Evolutionary conservation across 495 filamentous ascomycete species (phyloP).

Genomic region (Annulohypoxylon nitens): DNA sequence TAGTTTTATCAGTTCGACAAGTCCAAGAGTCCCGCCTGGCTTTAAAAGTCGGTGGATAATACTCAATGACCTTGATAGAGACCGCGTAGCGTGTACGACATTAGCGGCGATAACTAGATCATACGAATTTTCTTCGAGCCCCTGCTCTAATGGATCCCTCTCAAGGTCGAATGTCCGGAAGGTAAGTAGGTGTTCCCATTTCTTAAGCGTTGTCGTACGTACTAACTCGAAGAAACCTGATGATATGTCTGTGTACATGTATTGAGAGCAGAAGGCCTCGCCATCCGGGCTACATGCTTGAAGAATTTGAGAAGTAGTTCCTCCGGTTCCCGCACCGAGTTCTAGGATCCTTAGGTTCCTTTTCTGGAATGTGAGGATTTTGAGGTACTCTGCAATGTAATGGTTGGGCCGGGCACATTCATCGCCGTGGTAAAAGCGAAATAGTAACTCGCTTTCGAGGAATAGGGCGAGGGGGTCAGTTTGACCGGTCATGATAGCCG

Average conservation of each 20-base stretch:
- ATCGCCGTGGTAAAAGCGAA: neutral
- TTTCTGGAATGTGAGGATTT: neutral
- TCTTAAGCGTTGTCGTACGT: neutral
- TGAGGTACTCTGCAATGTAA: neutral
- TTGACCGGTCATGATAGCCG: neutral
- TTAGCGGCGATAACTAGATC: neutral
- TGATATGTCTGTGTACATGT: slow-evolving; percentile 5
- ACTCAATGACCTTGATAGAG: neutral
- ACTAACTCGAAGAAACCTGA: slow-evolving; percentile 1
- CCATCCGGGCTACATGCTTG: neutral
- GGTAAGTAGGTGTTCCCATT: neutral
- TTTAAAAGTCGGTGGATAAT: neutral
- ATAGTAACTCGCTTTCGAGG: neutral
- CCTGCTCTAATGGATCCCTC: neutral
- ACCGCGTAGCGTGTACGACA: neutral
- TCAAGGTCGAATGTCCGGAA: slow-evolving; percentile 3
- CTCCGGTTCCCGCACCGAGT: neutral
- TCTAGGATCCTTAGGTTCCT: slow-evolving; percentile 1
- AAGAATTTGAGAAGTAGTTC: slow-evolving; percentile 1
- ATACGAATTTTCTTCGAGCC: neutral
- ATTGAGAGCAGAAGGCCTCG: neutral
- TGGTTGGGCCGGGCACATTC: neutral
- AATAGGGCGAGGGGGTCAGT: neutral
- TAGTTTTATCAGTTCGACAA: neutral
- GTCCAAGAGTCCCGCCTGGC: neutral